Conservation (phyloP, 306 rosid species). For the Fragaria ananassa region DNA sequence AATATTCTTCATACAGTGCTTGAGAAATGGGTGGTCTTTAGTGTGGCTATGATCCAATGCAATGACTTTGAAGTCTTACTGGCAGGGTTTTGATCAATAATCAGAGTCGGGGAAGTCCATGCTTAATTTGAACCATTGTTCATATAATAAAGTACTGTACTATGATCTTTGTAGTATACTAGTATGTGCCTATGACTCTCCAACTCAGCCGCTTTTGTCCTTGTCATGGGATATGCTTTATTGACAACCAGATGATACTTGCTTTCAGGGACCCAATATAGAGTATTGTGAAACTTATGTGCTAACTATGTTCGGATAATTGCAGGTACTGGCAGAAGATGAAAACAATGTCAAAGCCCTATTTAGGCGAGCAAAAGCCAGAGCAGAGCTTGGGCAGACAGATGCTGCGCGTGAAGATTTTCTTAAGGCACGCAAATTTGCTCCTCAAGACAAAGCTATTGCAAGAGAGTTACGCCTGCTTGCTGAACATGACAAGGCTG, state of each 20-base stretch:
- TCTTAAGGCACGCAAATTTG: conserved; percentile 53
- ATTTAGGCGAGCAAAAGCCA: conserved; percentile 86
- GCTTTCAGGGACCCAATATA: neutral
- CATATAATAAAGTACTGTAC: neutral
- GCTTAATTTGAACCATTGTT: neutral
- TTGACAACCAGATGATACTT: conserved; percentile 1
- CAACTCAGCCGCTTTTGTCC: neutral
- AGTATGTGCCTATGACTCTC: neutral
- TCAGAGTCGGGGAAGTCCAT: neutral
- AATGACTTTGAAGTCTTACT: neutral
- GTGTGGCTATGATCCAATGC: neutral
- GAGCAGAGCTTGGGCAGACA: conserved; percentile 86
- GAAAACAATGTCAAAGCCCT: conserved; percentile 81
- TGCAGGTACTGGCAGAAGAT: conserved; percentile 81
- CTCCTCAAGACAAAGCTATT: conserved; percentile 79
- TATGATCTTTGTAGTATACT: neutral
- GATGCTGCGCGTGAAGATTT: conserved; percentile 86
- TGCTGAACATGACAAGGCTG: conserved; percentile 75
- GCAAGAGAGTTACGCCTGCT: conserved; percentile 66
- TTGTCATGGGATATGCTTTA: neutral
- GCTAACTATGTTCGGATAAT: conserved; percentile 4
- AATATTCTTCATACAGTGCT: neutral
- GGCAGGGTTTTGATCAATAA: neutral
- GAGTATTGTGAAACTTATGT: neutral
- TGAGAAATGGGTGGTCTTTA: neutral